phyloP scores from a whole-genome alignment of 768 basidiomycete genomes.

The Termitomyces heimii region DNA sequence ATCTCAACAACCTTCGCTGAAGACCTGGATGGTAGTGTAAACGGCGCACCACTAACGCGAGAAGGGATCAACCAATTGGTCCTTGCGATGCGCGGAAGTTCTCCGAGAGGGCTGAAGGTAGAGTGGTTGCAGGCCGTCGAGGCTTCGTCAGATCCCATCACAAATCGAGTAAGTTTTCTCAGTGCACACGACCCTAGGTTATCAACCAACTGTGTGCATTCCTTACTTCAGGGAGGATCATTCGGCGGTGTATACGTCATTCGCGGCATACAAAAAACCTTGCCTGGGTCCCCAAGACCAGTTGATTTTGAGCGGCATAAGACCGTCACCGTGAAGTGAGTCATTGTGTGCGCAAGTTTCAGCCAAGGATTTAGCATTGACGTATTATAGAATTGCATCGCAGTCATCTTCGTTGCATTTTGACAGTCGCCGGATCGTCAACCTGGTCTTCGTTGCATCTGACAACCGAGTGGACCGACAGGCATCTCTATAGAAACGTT shows the following conservation, averaged over 20 bases:
- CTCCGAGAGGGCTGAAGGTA: conserved; percentile 36
- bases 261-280: conserved; percentile 35
- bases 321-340: conserved; percentile 44
- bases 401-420: conserved; percentile 24
- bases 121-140: conserved; percentile 44
- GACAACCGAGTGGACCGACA: conserved; percentile 29
- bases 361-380: not conserved
- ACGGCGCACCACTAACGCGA: conserved; percentile 35
- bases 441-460: conserved; percentile 42
- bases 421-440: conserved; percentile 45
- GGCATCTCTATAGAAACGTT: conserved; percentile 15
- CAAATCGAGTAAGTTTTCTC: conserved; percentile 34
- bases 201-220: not conserved
- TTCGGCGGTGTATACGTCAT: conserved; percentile 48
- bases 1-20: conserved; percentile 41
- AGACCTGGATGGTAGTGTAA: conserved; percentile 32
- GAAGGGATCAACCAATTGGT: conserved; percentile 37
- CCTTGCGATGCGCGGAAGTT: conserved; percentile 31
- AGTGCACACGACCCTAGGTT: not conserved
- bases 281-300: conserved; percentile 25
- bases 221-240: conserved; percentile 32
- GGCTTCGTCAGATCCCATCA: conserved; percentile 30
- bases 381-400: conserved; percentile 33
- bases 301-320: conserved; percentile 44
- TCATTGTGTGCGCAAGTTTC: not conserved